phyloP scores from a whole-genome alignment of 1,284 basidiomycete species.

The Melanopsichium pennsylvanicum region DNA sequence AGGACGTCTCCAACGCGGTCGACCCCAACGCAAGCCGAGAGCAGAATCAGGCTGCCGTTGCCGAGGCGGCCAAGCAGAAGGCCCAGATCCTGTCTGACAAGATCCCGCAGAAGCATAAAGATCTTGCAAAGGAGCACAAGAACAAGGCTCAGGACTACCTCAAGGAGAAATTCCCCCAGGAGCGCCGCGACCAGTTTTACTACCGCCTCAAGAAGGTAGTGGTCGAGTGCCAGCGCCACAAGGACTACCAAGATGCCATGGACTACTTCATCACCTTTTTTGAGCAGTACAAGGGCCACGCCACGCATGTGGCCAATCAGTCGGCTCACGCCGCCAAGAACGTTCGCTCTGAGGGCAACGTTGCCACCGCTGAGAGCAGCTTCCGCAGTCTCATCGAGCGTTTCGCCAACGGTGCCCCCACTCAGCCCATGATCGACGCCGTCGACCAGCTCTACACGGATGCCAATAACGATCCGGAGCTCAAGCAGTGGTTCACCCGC shows the following conservation, averaged over 20 bases:
- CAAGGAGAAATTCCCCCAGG: slow-evolving; percentile 83
- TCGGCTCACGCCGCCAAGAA: slow-evolving; percentile 69
- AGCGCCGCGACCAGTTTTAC: slow-evolving; percentile 82
- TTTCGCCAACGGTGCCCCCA: slow-evolving; percentile 78
- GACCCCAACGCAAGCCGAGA: slow-evolving; percentile 63
- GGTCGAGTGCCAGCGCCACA: slow-evolving; percentile 89
- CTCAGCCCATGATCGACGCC: slow-evolving; percentile 76
- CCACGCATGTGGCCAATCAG: slow-evolving; percentile 69
- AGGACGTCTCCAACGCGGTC: slow-evolving; percentile 51
- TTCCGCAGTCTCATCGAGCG: slow-evolving; percentile 78
- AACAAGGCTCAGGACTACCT: slow-evolving; percentile 71
- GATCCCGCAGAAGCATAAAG: slow-evolving; percentile 63
- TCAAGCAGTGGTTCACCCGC: slow-evolving; percentile 77
- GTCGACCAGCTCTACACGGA: slow-evolving; percentile 79
- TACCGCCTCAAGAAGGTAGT: slow-evolving; percentile 85
- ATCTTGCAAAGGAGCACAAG: slow-evolving; percentile 52
- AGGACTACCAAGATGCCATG: slow-evolving; percentile 78
- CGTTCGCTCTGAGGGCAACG: slow-evolving; percentile 71
- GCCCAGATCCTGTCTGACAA: slow-evolving; percentile 60
- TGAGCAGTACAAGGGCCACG: slow-evolving; percentile 76
- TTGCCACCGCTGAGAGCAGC: slow-evolving; percentile 60
- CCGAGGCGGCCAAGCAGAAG: slow-evolving; percentile 69
- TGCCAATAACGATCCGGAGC: slow-evolving; percentile 77
- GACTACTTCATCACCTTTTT: slow-evolving; percentile 67
- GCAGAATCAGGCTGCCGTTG: slow-evolving; percentile 64